Percentiles rank a stretch among this genome's conserved stretches.
phyloP scores from a whole-genome alignment of 2,329 filamentous ascomycete species.

The Fusarium keratoplasticum region DNA sequence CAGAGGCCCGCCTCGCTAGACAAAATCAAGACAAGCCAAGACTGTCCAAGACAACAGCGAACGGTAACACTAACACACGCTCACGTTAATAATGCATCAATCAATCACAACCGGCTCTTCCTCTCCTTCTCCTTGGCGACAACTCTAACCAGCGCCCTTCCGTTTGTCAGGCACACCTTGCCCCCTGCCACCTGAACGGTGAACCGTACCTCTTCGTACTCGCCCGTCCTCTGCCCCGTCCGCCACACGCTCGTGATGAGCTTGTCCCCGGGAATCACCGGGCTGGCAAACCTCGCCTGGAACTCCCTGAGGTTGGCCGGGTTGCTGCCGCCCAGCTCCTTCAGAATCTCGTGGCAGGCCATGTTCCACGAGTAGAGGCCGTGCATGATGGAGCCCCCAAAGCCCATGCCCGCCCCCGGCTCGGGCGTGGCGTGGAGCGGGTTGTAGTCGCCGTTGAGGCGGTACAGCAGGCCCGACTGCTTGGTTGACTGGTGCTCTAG shows the following conservation, averaged over 20 bases:
- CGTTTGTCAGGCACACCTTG: conserved; percentile 89
- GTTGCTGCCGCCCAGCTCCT: conserved; percentile 79
- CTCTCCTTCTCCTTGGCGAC: neutral
- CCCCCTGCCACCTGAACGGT: conserved; percentile 81
- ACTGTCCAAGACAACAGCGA: neutral
- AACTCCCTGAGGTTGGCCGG: conserved; percentile 88
- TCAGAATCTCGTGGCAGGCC: conserved; percentile 78
- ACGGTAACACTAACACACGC: neutral
- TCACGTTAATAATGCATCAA: neutral
- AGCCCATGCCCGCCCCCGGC: conserved; percentile 89
- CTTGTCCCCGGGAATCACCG: conserved; percentile 86
- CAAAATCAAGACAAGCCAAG: neutral
- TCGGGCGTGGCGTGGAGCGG: conserved; percentile 89
- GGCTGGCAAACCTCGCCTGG: conserved; percentile 87
- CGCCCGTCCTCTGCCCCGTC: conserved; percentile 72
- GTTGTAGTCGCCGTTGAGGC: conserved; percentile 94
- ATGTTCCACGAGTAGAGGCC: conserved; percentile 91
- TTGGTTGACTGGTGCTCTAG: conserved; percentile 76
- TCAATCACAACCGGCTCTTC: neutral
- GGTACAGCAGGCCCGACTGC: conserved; percentile 82
- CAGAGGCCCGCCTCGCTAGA: neutral
- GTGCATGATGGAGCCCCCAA: conserved; percentile 89
- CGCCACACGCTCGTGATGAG: conserved; percentile 85
- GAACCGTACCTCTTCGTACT: conserved; percentile 87
- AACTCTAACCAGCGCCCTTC: conserved; percentile 74